Base-by-base conservation (phyloP, 192 early-diverging fungal species). In the Gryganskiella cystojenkinii region DNA sequence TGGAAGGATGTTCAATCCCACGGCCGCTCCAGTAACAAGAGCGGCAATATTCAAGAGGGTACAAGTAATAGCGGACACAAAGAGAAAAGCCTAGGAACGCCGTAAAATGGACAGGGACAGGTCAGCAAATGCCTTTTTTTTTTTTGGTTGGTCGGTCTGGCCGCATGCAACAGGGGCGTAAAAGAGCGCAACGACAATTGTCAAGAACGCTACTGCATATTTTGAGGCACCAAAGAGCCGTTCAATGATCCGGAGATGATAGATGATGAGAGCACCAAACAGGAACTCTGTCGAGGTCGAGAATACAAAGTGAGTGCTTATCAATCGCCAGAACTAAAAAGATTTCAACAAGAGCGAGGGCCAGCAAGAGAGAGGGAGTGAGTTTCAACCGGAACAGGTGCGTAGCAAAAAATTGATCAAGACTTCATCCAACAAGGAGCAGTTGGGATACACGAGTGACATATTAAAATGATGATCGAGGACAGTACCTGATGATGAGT, bases 251-350 rank as follows among this genome's bases (percentile, higher is more conserved):
- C 86, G 64, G 61, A 90, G 72, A 34, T 88, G 73, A 58, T 90
- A 91, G 8, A 91, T 57, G 7, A 90, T 53, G 33, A 91, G 47
- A 13, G 83, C 75, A n/a, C 85, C 90, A 40, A 88, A 85, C n/a
- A 90, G 71, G 20, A 89, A 61, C 59, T 91, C 88, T 3, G 85
- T 80, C 13, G 87, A 86, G 34, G 79, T 86, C 6, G 83, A 69
- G 70, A 89, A 88, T 10, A 79, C 83, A 57, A 81, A 70, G 34
- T 89, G 87, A 20, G 83, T 85, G 4, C 84, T 80, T 3, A 90
- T 54, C n/a, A 90, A 55, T 35, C 88, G 82, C 88, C 86, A 91
- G 64, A 90, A 89, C 89, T 89, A n/a, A n/a, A n/a, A n/a, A n/a
- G 65, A 6, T 37, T 54, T 7, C 14, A 57, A 53, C 73, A 17